Conservation (phyloP, 1,284 basidiomycete genomes). For the Papiliotrema terrestris region DNA sequence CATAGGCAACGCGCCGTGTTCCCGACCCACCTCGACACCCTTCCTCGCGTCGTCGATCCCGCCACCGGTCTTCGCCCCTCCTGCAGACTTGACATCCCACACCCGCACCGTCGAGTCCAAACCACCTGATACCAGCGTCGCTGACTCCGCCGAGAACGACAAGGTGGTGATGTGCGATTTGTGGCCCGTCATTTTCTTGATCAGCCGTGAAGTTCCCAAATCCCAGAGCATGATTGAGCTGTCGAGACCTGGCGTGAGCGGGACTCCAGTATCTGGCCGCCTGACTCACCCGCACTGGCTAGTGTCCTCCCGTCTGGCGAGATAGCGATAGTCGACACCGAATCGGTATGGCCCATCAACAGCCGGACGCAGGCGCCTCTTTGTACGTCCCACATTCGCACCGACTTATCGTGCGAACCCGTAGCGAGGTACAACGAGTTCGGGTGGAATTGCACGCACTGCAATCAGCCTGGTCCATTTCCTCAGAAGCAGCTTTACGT, state of each 20-base stretch:
- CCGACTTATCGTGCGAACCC: slow-evolving; percentile 92
- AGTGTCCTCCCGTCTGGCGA: slow-evolving; percentile 92
- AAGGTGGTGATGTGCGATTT: slow-evolving; percentile 82
- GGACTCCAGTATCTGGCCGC: background rate
- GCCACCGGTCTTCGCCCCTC: slow-evolving; percentile 53
- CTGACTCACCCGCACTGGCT: slow-evolving; percentile 72
- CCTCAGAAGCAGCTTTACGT: slow-evolving; percentile 56
- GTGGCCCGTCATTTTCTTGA: slow-evolving; percentile 98
- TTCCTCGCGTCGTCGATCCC: slow-evolving; percentile 4
- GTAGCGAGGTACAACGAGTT: slow-evolving; percentile 97
- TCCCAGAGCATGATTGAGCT: slow-evolving; percentile 95
- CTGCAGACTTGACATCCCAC: slow-evolving; percentile 88
- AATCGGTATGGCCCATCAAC: slow-evolving; percentile 91
- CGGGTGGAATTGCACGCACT: slow-evolving; percentile 96
- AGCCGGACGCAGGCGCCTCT: slow-evolving; percentile 88
- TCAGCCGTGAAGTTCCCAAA: slow-evolving; percentile 80
- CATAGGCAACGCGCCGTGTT: slow-evolving; percentile 52
- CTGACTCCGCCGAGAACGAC: slow-evolving; percentile 87
- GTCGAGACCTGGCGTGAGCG: slow-evolving; percentile 66
- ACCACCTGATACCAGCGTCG: slow-evolving; percentile 79
- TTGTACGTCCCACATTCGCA: slow-evolving; percentile 98
- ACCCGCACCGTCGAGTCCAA: slow-evolving; percentile 93
- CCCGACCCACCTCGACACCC: slow-evolving; percentile 44
- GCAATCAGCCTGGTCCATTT: slow-evolving; percentile 1
- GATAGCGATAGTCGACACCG: slow-evolving; percentile 82